Base-by-base conservation (phyloP, 495 filamentous ascomycete genomes). In the Oidiodendron maius region DNA sequence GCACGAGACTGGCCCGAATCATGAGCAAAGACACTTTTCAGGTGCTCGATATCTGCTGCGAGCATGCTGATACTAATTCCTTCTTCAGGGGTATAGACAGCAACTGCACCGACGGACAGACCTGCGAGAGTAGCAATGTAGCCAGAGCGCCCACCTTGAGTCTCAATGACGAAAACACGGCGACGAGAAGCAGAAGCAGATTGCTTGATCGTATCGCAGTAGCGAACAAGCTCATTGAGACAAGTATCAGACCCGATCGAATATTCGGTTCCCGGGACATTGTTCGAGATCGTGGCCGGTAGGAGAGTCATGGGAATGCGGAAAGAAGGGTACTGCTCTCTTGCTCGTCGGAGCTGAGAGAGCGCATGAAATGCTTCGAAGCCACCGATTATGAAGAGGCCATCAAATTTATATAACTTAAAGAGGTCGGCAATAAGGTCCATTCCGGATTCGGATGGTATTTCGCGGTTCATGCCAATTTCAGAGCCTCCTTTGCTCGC, bases 271-370 rank as follows among this genome's bases (percentile, higher is more conserved):
- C 94, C 94, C 0, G 93, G 94, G 8, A 99, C 94, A 65, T 99
- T 99, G 73, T 97, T 97, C 57, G 85, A 91, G 62, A 99, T 90
- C 21, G 94, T 99, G n/a, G 94, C 94, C 15, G 94, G 94, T 12
- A 97, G 73, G 20, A 95, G 75, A 18, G 83, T 77, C 79, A 97
- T 90, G 40, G 94, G 94, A 54, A 99, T 97, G 62, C 87, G 87
- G 55, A 99, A 87, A 4, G 87, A 82, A 9, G 84, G 76, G 64
- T 85, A 96, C 41, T 86, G 71, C 9, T 80, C 75, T 44, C 89
- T 75, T 3, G 85, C 91, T 66, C 84, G 77, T 48, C 91, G 81
- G 32, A 99, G 74, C 64, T 97, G 83, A 30, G 83, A 85, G 39
- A 96, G 75, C 1, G 94, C 83, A 43, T 93, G 94, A 72, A 91